These are phyloP conservation scores for Coemansia asiatica DNA, from an alignment of 192 early-diverging fungal genomes.

Conservation along the genomic window DNA sequence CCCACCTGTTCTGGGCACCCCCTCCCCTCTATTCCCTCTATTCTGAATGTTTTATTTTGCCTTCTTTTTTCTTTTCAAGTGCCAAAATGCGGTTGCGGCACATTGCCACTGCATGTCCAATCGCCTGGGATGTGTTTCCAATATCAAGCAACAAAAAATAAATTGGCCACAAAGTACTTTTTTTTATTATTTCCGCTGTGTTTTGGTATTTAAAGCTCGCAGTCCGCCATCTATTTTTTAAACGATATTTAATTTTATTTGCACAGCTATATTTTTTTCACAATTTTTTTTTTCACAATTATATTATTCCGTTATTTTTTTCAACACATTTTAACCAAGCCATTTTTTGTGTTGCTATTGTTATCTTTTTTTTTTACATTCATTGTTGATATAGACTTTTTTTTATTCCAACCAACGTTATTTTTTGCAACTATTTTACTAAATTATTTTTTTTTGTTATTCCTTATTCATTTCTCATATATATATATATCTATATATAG, in stretches of 20 bases:
- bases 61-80: background rate
- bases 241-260: background rate
- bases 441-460: background rate
- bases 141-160: background rate
- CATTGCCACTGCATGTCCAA: slow-evolving; percentile 16
- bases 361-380: background rate
- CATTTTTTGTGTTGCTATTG: background rate
- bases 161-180: slow-evolving; percentile 3
- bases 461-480: background rate
- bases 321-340: background rate
- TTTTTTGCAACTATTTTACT: background rate
- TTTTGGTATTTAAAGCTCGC: background rate
- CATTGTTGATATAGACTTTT: background rate
- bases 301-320: background rate
- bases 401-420: background rate
- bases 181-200: background rate
- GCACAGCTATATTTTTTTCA: background rate
- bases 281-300: background rate
- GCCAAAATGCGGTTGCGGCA: slow-evolving; percentile 2
- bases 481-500: background rate
- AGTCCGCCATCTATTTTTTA: background rate
- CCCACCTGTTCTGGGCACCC: slow-evolving; percentile 2
- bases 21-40: background rate
- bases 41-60: background rate
- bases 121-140: slow-evolving; percentile 13